These are phyloP conservation scores for Circinella umbellata DNA, from an alignment of 371 early-diverging fungal species.

Conservation along the genomic window DNA sequence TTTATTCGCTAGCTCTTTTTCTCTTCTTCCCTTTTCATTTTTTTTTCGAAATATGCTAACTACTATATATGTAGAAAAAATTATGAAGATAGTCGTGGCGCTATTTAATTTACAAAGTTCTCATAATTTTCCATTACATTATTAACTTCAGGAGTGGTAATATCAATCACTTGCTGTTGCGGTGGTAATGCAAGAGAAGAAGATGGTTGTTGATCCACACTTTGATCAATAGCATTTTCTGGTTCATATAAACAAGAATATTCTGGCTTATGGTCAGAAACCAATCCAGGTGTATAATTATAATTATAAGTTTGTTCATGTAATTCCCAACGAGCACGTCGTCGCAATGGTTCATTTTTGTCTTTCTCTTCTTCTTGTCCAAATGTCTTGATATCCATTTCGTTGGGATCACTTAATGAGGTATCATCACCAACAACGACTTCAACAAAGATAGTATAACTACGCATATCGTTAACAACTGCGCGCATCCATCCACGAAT, in stretches of 20 bases:
- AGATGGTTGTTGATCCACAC: not conserved
- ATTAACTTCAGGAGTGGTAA: not conserved
- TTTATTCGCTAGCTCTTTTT: no score
- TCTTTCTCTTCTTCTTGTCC: slow-evolving; percentile 14
- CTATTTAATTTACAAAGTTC: slow-evolving; percentile 25
- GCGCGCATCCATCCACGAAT: slow-evolving; percentile 88
- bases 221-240: slow-evolving; percentile 37
- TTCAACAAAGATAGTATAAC: slow-evolving; percentile 82
- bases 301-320: slow-evolving; percentile 95
- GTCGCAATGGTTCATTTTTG: slow-evolving; percentile 33
- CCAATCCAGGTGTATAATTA: slow-evolving; percentile 63
- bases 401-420: slow-evolving; percentile 28
- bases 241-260: slow-evolving; percentile 76
- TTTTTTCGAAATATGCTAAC: no score
- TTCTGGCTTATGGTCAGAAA: slow-evolving; percentile 68
- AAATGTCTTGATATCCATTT: slow-evolving; percentile 22
- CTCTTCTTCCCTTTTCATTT: no score
- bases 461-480: slow-evolving; percentile 89
- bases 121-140: slow-evolving; percentile 28
- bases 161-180: slow-evolving; percentile 11
- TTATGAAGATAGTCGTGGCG: no score
- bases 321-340: slow-evolving; percentile 84
- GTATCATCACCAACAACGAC: slow-evolving; percentile 54
- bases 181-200: not conserved
- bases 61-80: no score